These are phyloP conservation scores for Protomyces inouyei DNA, from an alignment of 1,139 yeast species.

Conservation along the genomic window DNA sequence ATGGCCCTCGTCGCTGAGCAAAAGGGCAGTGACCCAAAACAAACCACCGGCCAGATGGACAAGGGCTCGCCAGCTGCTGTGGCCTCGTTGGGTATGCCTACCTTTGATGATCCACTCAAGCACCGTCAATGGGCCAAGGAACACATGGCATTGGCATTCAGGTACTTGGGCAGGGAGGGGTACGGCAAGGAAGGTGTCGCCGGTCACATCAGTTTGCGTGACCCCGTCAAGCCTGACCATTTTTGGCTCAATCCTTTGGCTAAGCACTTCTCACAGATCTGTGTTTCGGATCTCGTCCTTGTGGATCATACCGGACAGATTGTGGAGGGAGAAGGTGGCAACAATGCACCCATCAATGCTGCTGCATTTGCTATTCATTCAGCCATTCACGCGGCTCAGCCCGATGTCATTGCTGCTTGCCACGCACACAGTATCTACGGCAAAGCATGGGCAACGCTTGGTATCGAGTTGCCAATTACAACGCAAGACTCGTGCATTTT, in stretches of 20 bases:
- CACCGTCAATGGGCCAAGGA: conserved; percentile 61
- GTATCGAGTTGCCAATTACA: conserved; percentile 67
- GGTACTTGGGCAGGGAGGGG: conserved; percentile 53
- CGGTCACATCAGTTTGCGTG: conserved; percentile 75
- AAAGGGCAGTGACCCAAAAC: neutral
- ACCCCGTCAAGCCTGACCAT: conserved; percentile 64
- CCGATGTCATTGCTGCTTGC: conserved; percentile 76
- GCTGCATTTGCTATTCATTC: conserved; percentile 81
- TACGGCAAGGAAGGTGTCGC: conserved; percentile 58
- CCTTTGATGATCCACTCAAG: conserved; percentile 34
- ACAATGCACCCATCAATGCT: conserved; percentile 61
- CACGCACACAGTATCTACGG: conserved; percentile 74
- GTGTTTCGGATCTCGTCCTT: conserved; percentile 69
- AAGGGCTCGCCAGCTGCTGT: conserved; percentile 10
- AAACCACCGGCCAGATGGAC: neutral
- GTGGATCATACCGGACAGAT: conserved; percentile 63
- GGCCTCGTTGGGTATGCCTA: conserved; percentile 11
- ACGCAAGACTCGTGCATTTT: conserved; percentile 72
- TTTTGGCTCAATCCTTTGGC: conserved; percentile 81
- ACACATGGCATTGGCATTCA: conserved; percentile 79
- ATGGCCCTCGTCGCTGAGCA: neutral
- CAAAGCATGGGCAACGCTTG: conserved; percentile 69
- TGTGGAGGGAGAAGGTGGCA: conserved; percentile 45
- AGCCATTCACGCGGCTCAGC: conserved; percentile 69
- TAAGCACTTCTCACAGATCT: conserved; percentile 63